A percentile compares a stretch with the other conserved stretches of the same genome.
Conservation (phyloP, 768 basidiomycete genomes). For the Russula olivacea region DNA sequence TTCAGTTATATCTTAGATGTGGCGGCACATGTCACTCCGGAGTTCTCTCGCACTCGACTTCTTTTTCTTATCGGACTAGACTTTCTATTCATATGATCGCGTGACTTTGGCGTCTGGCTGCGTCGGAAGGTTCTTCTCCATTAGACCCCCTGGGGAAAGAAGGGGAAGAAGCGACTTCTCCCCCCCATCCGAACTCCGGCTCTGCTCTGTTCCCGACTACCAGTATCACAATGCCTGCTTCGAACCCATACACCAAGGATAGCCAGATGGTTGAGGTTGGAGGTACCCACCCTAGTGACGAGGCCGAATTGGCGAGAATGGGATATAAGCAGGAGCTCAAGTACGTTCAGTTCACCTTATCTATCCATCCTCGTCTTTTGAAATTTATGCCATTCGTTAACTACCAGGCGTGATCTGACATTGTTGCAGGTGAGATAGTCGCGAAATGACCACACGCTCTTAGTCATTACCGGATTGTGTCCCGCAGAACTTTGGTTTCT, state of each 20-base stretch:
- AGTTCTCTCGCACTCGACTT: too few relatives aligned
- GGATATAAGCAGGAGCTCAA: slow-evolving; percentile 67
- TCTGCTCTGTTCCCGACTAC: not conserved
- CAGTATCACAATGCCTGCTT: not conserved
- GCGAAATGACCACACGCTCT: not conserved
- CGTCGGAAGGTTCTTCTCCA: not conserved
- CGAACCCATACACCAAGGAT: not conserved
- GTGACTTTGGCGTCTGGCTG: not conserved
- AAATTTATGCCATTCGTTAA: not conserved
- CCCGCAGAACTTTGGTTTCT: slow-evolving; percentile 61
- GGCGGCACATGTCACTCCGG: too few relatives aligned
- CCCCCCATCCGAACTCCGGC: not conserved
- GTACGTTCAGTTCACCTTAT: slow-evolving; percentile 34
- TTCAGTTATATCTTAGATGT: too few relatives aligned
- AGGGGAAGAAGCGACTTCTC: not conserved
- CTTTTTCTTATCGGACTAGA: not conserved
- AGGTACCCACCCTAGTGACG: slow-evolving; percentile 37
- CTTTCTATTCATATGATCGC: not conserved
- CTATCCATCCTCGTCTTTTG: not conserved
- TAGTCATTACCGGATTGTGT: not conserved
- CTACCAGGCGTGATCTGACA: slow-evolving; percentile 51
- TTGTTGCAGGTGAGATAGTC: slow-evolving; percentile 47
- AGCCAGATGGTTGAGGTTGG: not conserved
- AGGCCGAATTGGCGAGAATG: slow-evolving; percentile 60
- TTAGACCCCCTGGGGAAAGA: too few relatives aligned